phyloP scores from a whole-genome alignment of 1,284 basidiomycete genomes.

The Sanghuangporus sanghuang region DNA sequence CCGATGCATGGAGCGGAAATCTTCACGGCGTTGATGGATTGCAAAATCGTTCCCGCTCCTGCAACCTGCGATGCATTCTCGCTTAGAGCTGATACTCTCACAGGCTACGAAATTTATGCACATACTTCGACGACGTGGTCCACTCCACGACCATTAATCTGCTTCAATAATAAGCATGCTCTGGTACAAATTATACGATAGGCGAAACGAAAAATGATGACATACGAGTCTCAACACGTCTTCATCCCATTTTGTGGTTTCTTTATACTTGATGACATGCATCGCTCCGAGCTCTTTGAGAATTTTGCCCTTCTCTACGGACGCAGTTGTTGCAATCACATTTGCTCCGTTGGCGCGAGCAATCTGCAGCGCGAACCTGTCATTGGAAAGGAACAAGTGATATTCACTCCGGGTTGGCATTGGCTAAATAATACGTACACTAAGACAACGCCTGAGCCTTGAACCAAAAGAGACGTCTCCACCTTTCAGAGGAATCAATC shows the following conservation, averaged over 20 bases:
- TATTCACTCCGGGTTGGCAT: neutral
- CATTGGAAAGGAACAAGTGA: neutral
- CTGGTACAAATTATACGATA: neutral
- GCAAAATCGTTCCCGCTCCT: slow-evolving; percentile 44
- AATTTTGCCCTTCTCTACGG: slow-evolving; percentile 50
- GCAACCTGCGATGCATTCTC: slow-evolving; percentile 36
- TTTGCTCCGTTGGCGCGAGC: slow-evolving; percentile 51
- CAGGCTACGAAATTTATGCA: neutral
- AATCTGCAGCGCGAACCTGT: slow-evolving; percentile 46
- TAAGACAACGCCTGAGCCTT: slow-evolving; percentile 57
- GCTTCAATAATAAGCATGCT: neutral
- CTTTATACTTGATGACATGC: slow-evolving; percentile 54
- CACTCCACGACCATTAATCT: slow-evolving; percentile 47
- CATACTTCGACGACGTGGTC: slow-evolving; percentile 53
- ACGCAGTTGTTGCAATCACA: slow-evolving; percentile 56
- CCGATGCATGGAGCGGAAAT: slow-evolving; percentile 48
- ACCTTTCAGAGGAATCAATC: slow-evolving; percentile 34
- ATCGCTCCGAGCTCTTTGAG: slow-evolving; percentile 43
- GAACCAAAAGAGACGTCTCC: slow-evolving; percentile 45
- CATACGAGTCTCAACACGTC: slow-evolving; percentile 39
- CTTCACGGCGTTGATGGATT: slow-evolving; percentile 37
- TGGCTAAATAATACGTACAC: slow-evolving; percentile 29
- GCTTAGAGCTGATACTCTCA: neutral
- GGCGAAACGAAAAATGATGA: neutral
- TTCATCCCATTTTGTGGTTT: slow-evolving; percentile 48